These are phyloP conservation scores for Santalum album DNA, from an alignment of 164 flowering plant species.

Conservation along the genomic window DNA sequence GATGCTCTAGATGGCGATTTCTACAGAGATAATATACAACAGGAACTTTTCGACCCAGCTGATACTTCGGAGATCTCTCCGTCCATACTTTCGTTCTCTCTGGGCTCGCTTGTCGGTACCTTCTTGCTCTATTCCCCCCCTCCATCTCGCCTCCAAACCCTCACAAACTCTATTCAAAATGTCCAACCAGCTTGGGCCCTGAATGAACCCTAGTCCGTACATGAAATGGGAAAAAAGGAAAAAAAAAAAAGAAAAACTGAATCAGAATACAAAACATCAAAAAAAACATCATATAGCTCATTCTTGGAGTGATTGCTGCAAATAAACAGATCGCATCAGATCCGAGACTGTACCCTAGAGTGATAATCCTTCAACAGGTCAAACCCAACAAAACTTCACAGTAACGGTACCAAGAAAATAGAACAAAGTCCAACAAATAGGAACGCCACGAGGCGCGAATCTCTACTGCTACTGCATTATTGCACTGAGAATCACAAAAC, in stretches of 20 bases:
- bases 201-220: neutral
- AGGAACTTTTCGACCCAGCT: slow-evolving; percentile 50
- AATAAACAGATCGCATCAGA: neutral
- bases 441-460: neutral
- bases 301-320: neutral
- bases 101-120: slow-evolving; percentile 66
- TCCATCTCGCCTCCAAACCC: slow-evolving; percentile 41
- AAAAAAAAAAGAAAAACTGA: too few relatives aligned
- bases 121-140: slow-evolving; percentile 40
- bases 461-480: too few relatives aligned
- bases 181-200: neutral
- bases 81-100: slow-evolving; percentile 77
- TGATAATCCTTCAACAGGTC: neutral
- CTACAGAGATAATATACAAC: slow-evolving; percentile 85
- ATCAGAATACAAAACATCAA: too few relatives aligned
- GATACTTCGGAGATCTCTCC: slow-evolving; percentile 69
- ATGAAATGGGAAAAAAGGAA: neutral
- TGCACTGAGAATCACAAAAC: too few relatives aligned
- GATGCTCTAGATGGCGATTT: slow-evolving; percentile 91
- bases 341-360: neutral
- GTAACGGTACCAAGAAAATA: neutral
- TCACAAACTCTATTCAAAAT: too few relatives aligned
- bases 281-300: too few relatives aligned
- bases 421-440: neutral
- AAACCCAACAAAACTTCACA: neutral